Evolutionary conservation across 495 filamentous ascomycete genomes (phyloP), one percentile per base, ranked within the genome.

Genomic region (Chaetomium cochliodes): DNA sequence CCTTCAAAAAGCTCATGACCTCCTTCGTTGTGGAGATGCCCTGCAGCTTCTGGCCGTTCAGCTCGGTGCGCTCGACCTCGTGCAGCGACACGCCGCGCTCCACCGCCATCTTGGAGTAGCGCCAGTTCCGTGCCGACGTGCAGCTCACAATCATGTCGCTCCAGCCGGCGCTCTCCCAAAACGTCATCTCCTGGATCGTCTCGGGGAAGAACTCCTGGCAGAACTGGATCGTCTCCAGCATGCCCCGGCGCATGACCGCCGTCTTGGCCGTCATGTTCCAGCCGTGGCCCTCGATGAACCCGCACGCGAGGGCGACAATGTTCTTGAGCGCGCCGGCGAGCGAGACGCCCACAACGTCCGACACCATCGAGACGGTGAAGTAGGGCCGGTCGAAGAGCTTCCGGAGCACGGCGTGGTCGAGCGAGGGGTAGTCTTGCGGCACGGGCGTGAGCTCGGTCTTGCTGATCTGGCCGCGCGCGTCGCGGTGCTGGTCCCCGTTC

Each of bases 231-330:
- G 94, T 96, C 79, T 98, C 94, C 58, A 96, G 81, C 60, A 98
- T 83, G 11, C 94, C 94, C 30, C 97, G 88, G 13, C 94, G 90
- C 92, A 97, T 97, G 54, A 98, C 87, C 23, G 94, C 94, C 47
- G 94, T 92, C 79, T 97, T 97, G 55, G 93, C 93, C 71, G 97
- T 98, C 79, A 96, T 92, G 67, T 93, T 96, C 96, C 96, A 99
- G 64, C 93, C 92, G 67, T 93, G 85, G 20, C 96, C 96, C 58
- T 93, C 91, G 62, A 98, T 92, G 80, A 94, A 98, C 59, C 96
- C 96, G 9, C 94, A 92, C 3, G 93, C 92, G 9, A 99, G 78
- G 13, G 96, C 96, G 60, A 99, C 90, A 65, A 99, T 90, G 78
- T 99, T 99, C 80, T 99, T 99, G 59, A 99, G 83, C 2, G 96